Conservation (phyloP, 768 basidiomycete genomes). For the Auricularia heimuer region DNA sequence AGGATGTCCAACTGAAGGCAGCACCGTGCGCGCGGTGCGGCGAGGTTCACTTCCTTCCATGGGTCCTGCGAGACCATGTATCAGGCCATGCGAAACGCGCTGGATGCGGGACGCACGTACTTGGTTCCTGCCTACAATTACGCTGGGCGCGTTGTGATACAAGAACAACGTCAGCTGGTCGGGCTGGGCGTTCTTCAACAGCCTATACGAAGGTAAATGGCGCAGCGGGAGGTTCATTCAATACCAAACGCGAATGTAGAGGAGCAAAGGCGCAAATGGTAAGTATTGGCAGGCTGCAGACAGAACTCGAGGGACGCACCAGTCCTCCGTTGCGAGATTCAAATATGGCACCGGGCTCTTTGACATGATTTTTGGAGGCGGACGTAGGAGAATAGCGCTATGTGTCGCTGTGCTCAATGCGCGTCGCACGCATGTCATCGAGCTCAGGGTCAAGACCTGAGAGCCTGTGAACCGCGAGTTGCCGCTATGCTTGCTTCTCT, state of each 20-base stretch:
- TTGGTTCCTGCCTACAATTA: slow-evolving; percentile 87
- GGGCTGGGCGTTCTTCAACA: slow-evolving; percentile 30
- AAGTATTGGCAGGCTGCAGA: slow-evolving; percentile 33
- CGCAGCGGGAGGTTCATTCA: no score
- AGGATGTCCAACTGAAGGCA: no score
- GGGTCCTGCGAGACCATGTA: slow-evolving; percentile 52
- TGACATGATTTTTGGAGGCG: slow-evolving; percentile 34
- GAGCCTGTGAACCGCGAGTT: no score
- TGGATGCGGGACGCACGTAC: slow-evolving; percentile 16
- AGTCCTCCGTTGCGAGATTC: slow-evolving; percentile 86
- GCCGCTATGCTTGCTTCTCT: no score
- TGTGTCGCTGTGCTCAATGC: no score
- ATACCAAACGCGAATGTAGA: no score
- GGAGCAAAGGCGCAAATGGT: no score
- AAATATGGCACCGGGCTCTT: slow-evolving; percentile 75
- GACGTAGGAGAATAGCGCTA: no score
- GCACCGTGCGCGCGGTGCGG: slow-evolving; percentile 33
- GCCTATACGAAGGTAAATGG: no score
- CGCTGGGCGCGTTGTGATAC: slow-evolving; percentile 81
- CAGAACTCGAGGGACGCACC: slow-evolving; percentile 36
- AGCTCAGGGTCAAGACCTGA: no score
- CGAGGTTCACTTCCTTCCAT: slow-evolving; percentile 91
- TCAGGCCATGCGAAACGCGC: background rate
- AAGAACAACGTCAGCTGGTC: slow-evolving; percentile 68
- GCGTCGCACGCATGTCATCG: no score